Base-by-base conservation (phyloP, 768 basidiomycete genomes). In the Leccinum fibrillosum region DNA sequence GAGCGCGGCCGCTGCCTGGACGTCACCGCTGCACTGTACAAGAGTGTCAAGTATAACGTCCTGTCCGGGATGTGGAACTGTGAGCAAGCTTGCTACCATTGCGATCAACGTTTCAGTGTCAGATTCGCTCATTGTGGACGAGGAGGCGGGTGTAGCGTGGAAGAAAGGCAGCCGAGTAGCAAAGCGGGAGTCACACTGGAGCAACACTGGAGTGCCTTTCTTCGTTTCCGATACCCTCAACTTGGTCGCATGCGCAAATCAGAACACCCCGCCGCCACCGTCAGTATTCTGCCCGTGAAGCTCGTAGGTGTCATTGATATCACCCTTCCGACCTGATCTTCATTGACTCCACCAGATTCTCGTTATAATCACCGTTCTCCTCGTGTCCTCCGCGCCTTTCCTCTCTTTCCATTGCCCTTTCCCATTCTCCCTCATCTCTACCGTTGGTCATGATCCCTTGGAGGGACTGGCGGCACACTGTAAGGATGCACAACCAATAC, bases 31-130 rank as follows among this genome's bases (percentile, higher is more conserved):
- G 49, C 73, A 77, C 53, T 77, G 68, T 13, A 86, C 74, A 9
- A 92, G 78, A 2, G 85, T 78, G 47, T 89, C 81, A 5, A 92
- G 74, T 1, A 90, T 77, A 7, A 68, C 63, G 21, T 73, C 71
- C 45, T 78, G 76, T 32, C 75, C 69, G 4, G 76, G 70, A 13
- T 62, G 60, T 54, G 69, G 69, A 25, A 53, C 55, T 51, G 65
- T 56, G 15, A 90, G 69, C 13, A 89, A 73, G 66, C 88, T 90
- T 15, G 77, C 73, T n/a, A 90, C 82, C 56, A 89, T 74, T 10
- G 83, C 88, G 45, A 92, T 75, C 34, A 90, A 76, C 7, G 76
- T 82, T 30, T 92, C 90, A 0, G 87, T 92, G 71, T 89, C 87
- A 9, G 39, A 49, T 30, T 62, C 66, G 7, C 53, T 62, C 72